phyloP scores from a whole-genome alignment of 805 yeast species.

The Suhomyces sp. region DNA sequence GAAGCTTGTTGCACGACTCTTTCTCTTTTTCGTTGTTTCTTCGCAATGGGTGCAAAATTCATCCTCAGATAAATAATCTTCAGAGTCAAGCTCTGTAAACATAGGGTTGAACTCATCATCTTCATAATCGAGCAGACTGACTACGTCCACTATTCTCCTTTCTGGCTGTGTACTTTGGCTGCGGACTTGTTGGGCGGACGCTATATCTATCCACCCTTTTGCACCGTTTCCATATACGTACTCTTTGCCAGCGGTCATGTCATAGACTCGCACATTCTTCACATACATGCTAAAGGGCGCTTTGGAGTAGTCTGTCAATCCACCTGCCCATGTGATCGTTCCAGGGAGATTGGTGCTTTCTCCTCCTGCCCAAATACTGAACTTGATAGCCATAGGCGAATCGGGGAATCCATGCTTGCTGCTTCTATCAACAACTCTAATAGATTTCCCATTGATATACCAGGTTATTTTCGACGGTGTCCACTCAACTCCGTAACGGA shows the following conservation, averaged over 20 bases:
- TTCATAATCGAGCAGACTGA: not conserved
- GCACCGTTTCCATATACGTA: conserved; percentile 25
- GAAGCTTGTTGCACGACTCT: not conserved
- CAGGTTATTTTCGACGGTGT: conserved; percentile 28
- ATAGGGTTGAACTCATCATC: not conserved
- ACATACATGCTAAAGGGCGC: conserved; percentile 34
- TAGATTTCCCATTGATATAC: conserved; percentile 26
- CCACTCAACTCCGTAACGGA: conserved; percentile 38
- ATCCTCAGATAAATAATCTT: not conserved
- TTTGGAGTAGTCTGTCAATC: conserved; percentile 26
- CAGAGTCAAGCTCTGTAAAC: not conserved
- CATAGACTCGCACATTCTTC: conserved; percentile 16
- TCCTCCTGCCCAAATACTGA: conserved; percentile 45
- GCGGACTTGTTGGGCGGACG: not conserved
- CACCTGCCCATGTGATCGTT: conserved; percentile 43
- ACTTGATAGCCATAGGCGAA: conserved; percentile 34
- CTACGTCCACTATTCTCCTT: not conserved
- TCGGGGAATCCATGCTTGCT: conserved; percentile 29
- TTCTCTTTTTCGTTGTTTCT: not conserved
- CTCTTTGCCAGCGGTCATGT: conserved; percentile 28
- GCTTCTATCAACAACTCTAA: conserved; percentile 20
- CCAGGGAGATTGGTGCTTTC: conserved; percentile 31
- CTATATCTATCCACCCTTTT: not conserved
- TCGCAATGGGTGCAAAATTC: not conserved
- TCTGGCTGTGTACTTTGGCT: not conserved